A percentile compares a stretch with the other conserved stretches of the same genome.
Evolutionary conservation across 805 yeast species (phyloP).

Genomic region (Metschnikowia proteae): DNA sequence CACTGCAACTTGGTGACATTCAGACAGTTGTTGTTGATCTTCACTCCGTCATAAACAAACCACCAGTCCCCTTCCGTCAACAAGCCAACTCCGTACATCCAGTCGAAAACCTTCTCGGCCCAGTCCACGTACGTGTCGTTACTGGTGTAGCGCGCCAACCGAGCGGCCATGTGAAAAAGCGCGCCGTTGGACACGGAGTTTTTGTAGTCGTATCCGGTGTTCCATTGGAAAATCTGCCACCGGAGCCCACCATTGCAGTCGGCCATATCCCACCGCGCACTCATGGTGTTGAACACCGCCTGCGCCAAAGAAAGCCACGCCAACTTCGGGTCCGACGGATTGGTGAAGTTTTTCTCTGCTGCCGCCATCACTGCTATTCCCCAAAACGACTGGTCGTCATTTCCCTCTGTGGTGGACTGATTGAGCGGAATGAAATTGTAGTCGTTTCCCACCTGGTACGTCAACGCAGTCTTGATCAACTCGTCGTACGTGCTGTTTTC

Average conservation of each 20-base stretch:
- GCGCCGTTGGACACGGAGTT: slow-evolving; percentile 91
- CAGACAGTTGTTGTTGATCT: slow-evolving; percentile 57
- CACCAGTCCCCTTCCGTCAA: slow-evolving; percentile 44
- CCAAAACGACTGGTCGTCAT: slow-evolving; percentile 98
- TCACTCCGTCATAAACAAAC: slow-evolving; percentile 75
- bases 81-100: slow-evolving; percentile 56
- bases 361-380: slow-evolving; percentile 91
- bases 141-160: slow-evolving; percentile 78
- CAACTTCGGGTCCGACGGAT: slow-evolving; percentile 53
- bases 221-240: slow-evolving; percentile 97
- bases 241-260: slow-evolving; percentile 85
- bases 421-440: slow-evolving; percentile 81
- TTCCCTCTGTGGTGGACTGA: slow-evolving; percentile 91
- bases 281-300: slow-evolving; percentile 90
- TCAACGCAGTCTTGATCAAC: slow-evolving; percentile 55
- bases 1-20: slow-evolving; percentile 60
- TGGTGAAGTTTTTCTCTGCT: slow-evolving; percentile 80
- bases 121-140: slow-evolving; percentile 71
- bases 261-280: slow-evolving; percentile 74
- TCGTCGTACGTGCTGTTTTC: slow-evolving; percentile 65
- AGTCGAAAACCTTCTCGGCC: slow-evolving; percentile 73
- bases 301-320: slow-evolving; percentile 83
- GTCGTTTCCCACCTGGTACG: slow-evolving; percentile 62
- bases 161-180: slow-evolving; percentile 79
- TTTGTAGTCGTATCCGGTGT: slow-evolving; percentile 89